Evolutionary conservation across 2,329 filamentous ascomycete genomes (phyloP).

Genomic region (Nemania sp.): DNA sequence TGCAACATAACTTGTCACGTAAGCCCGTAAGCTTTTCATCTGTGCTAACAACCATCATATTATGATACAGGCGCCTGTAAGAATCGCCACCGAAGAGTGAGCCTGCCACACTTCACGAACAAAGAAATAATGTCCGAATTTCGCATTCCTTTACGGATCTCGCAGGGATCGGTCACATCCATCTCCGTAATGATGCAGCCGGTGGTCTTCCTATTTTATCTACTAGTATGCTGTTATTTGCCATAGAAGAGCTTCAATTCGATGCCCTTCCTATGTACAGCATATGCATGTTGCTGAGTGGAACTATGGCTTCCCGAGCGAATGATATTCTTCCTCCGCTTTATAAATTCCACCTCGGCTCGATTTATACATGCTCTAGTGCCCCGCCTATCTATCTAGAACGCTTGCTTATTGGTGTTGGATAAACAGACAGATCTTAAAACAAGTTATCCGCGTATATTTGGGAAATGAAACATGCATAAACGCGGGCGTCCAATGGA

Average conservation of each 20-base stretch:
- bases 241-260: slow-evolving; percentile 2
- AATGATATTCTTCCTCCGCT: neutral
- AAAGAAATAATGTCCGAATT: slow-evolving; percentile 22
- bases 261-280: neutral
- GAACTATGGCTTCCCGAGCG: neutral
- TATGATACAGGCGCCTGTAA: neutral
- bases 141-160: slow-evolving; percentile 22
- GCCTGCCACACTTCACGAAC: neutral
- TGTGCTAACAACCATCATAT: neutral
- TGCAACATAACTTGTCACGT: slow-evolving; percentile 25
- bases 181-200: neutral
- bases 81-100: neutral
- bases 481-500: neutral
- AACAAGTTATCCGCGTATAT: neutral
- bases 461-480: neutral
- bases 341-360: neutral
- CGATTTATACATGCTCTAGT: neutral
- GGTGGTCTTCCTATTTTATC: neutral
- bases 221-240: neutral
- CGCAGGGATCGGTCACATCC: no score
- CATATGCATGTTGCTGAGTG: neutral
- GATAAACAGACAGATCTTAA: slow-evolving; percentile 6
- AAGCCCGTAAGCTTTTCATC: slow-evolving; percentile 5
- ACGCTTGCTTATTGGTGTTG: slow-evolving; percentile 1
- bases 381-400: neutral